phyloP scores from a whole-genome alignment of 352 stramenopile genomes.

The Elongisporangium anandrum region DNA sequence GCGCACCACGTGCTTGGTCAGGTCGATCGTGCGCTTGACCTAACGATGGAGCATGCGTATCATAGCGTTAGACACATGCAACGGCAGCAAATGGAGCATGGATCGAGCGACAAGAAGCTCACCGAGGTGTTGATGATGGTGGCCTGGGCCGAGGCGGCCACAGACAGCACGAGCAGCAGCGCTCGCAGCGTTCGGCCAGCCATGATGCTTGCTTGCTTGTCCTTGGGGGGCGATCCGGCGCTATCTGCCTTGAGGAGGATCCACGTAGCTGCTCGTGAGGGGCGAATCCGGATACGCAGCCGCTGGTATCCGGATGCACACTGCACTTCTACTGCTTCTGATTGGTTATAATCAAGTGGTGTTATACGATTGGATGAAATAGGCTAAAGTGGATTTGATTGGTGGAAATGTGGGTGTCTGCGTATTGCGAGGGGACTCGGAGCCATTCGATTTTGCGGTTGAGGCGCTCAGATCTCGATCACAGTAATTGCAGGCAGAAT shows the following conservation, averaged over 20 bases:
- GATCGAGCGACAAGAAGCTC: conserved; percentile 7
- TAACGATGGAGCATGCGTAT: conserved; percentile 12
- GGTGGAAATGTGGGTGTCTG: conserved; percentile 5
- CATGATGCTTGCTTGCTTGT: neutral
- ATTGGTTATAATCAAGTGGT: neutral
- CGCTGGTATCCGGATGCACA: conserved; percentile 6
- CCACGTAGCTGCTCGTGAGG: conserved; percentile 1
- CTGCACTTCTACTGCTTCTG: neutral
- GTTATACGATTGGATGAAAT: neutral
- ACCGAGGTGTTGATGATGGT: conserved; percentile 77
- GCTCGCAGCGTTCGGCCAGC: conserved; percentile 9
- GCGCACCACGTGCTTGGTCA: conserved; percentile 82
- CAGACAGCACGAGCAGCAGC: conserved; percentile 26
- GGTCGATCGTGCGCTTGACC: conserved; percentile 74
- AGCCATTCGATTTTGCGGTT: conserved; percentile 14
- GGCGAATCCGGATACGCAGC: conserved; percentile 6
- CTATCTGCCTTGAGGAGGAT: conserved; percentile 3
- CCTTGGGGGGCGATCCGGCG: conserved; percentile 7
- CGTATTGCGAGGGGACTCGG: conserved; percentile 3
- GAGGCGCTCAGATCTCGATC: conserved; percentile 3
- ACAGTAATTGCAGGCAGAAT: conserved; percentile 25
- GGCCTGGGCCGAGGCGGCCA: conserved; percentile 26
- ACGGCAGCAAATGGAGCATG: neutral
- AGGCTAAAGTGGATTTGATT: neutral
- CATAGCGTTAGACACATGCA: conserved; percentile 4